Evolutionary conservation across 306 rosid species (phyloP), one percentile per base, ranked within the genome.

Genomic region (Biancaea sappan): DNA sequence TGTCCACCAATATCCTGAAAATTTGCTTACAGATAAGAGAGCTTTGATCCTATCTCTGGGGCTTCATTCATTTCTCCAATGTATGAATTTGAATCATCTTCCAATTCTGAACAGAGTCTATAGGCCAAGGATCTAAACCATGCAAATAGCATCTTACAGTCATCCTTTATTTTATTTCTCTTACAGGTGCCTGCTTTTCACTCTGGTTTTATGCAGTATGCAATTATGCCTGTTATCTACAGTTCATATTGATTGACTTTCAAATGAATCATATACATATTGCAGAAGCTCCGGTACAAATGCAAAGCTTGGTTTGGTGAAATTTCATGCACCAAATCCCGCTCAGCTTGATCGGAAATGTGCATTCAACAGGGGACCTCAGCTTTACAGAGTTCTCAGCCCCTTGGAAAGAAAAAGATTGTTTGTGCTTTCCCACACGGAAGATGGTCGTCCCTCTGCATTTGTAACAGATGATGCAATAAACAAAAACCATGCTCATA

Each of bases 391-490:
- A 35, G 65, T 69, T 31, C 43, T 51, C 18, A 11, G 13, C 32
- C 78, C 71, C 19, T 21, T 75, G 71, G 66, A 75, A 50, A 84
- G 46, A 46, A 77, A 71, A 31, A 84, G 86, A 71, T 76, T 91
- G 76, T 69, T 48, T 66, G 95, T 83, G 8, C 73, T 84, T 73
- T 84, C 90, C 46, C 81, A 82, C 53, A 14, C 85, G 21, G 77
- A 75, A 75, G 96, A 88, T 58, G 86, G 94, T 21, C 81, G 75
- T 29, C 96, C 87, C n/a, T 56, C 89, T 64, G 85, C 54, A 63
- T 71, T 84, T 29, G 61, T 62, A 24, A 16, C 58, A 29, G 94
- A 86, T 41, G 82, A 75, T 53, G 87, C 81, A 52, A 79, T 73
- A 22, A 86, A 81, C 86, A 83, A 80, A 66, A 88, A 86, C 82